Evolutionary conservation across 805 yeast genomes (phyloP), one percentile per base, ranked within the genome.

Genomic region (Lachancea fermentati): DNA sequence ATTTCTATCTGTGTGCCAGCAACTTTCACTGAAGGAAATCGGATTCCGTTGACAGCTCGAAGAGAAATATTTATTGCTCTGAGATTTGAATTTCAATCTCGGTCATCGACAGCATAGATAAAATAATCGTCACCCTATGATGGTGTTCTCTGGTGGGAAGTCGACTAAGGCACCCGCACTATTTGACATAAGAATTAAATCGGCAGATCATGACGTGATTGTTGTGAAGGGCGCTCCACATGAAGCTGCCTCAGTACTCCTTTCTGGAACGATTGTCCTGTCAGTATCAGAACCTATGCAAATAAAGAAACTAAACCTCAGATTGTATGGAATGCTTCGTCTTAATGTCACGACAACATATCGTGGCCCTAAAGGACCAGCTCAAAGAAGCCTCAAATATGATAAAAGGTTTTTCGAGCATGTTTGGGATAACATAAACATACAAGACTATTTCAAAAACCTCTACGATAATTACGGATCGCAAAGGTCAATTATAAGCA

Each of bases 211-310:
- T 47, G 93, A 87, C 54, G 91, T 89, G 7, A 63, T 91, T 4
- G 75, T 93, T 6, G 61, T 91, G 24, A 82, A 87, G 50, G 98
- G 98, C 1, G 55, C 81, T 1, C 78, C 82, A 4, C 71, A 73
- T 26, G 89, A 81, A 38, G 95, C 97, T 0, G 72, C 86, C 0
- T 79, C 95, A 2, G 85, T 78, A 3, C 65, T 83, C 5, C 61
- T 93, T 19, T 66, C 82, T 1, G 98, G 98, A 3, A 78, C 77
- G 8, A 79, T 93, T 17, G 88, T 82, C 1, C 62, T 93, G 18
- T 73, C 89, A 1, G 77, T 85, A 1, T 69, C 72, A 9, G 97
- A 91, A 48, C 85, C 95, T 2, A 65, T 86, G 41, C 63, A 77
- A 12, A 71, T 91, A 37, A 81, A 78, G 55, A 76, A 73, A 49